These are phyloP conservation scores for Leccinum pachyderme DNA, from an alignment of 1,284 basidiomycete species.

Conservation along the genomic window DNA sequence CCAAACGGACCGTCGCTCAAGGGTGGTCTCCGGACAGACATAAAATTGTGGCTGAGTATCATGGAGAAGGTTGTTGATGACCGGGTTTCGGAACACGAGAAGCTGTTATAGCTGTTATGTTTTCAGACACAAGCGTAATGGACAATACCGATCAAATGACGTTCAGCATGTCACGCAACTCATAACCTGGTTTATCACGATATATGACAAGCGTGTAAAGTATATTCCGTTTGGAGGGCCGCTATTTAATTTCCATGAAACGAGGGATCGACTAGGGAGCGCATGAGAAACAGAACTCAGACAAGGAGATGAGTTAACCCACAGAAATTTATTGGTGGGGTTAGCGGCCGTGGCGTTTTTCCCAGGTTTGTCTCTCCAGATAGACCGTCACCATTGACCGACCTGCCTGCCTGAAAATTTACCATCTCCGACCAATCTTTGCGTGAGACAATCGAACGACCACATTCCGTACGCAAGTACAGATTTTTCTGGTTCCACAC, in stretches of 20 bases:
- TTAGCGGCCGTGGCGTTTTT: slow-evolving; percentile 4
- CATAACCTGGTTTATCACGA: background rate
- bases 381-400: background rate
- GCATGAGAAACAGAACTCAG: background rate
- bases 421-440: slow-evolving; percentile 40
- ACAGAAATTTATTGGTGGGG: slow-evolving; percentile 25
- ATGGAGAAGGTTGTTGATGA: slow-evolving; percentile 72
- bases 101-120: slow-evolving; percentile 16
- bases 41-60: slow-evolving; percentile 71
- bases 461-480: slow-evolving; percentile 41
- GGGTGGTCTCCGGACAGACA: slow-evolving; percentile 37
- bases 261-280: slow-evolving; percentile 27
- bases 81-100: slow-evolving; percentile 51
- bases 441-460: slow-evolving; percentile 34
- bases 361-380: background rate
- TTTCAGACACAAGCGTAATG: background rate
- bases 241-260: slow-evolving; percentile 16
- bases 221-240: slow-evolving; percentile 4
- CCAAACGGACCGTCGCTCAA: slow-evolving; percentile 10
- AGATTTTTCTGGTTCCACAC: slow-evolving; percentile 61
- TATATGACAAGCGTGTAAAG: slow-evolving; percentile 1
- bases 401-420: slow-evolving; percentile 25
- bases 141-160: background rate
- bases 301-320: slow-evolving; percentile 10
- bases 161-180: background rate